Conservation (phyloP, 441 rosid genomes). For the Manihot esculenta region DNA sequence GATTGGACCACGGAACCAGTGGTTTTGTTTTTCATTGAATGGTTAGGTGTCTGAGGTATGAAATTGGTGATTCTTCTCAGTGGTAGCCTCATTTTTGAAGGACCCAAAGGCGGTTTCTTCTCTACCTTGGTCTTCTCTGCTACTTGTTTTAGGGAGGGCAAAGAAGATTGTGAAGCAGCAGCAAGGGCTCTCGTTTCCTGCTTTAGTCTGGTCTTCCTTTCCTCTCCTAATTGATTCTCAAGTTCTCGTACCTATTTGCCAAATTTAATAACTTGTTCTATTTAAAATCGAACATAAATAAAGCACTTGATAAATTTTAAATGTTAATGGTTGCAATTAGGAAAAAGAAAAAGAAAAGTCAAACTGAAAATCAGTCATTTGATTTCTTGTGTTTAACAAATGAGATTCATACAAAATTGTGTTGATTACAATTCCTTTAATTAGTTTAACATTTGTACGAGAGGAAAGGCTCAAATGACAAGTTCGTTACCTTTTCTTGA, state of each 20-base stretch:
- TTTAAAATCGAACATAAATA: background rate
- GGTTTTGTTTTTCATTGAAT: conserved; percentile 33
- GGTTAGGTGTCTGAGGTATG: conserved; percentile 57
- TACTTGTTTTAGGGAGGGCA: conserved; percentile 34
- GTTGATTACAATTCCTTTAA: too few species aligned
- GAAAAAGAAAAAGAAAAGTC: background rate
- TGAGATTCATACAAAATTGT: too few species aligned
- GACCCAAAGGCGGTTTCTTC: conserved; percentile 72
- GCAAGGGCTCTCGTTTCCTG: conserved; percentile 72
- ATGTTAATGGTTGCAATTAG: background rate
- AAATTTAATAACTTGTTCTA: conserved; percentile 7
- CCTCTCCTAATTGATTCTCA: conserved; percentile 77
- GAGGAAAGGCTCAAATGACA: background rate
- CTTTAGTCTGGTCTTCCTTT: conserved; percentile 83
- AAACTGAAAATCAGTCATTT: too few species aligned
- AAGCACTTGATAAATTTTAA: too few species aligned
- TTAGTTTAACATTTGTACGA: background rate
- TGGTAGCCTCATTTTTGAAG: conserved; percentile 66
- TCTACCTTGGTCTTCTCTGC: conserved; percentile 45
- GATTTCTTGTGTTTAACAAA: too few species aligned
- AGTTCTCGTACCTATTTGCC: conserved; percentile 71
- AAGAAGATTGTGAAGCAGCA: conserved; percentile 42
- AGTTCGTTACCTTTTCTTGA: conserved; percentile 71
- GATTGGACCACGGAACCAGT: conserved; percentile 27
- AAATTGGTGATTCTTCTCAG: conserved; percentile 70